These are phyloP conservation scores for Sporisorium scitamineum DNA, from an alignment of 1,284 basidiomycete species.

Conservation along the genomic window DNA sequence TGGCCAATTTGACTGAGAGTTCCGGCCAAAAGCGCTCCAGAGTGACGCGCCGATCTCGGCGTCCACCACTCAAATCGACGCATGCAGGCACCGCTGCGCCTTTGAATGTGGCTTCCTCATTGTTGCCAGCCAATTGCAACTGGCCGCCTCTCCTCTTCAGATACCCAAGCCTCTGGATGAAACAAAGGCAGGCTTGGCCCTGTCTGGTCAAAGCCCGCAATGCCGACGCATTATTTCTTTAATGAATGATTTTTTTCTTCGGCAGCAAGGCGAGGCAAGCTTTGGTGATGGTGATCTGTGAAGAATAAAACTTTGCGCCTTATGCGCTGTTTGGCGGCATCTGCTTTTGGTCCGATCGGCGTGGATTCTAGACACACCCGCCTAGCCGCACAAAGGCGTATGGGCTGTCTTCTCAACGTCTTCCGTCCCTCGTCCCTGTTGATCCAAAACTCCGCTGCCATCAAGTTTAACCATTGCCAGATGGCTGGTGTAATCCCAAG, in stretches of 20 bases:
- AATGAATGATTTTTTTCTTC: not conserved
- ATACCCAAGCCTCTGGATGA: not conserved
- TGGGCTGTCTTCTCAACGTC: not conserved
- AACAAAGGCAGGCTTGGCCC: not conserved
- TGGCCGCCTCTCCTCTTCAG: no score
- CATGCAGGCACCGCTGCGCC: not conserved
- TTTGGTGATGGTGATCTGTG: not conserved
- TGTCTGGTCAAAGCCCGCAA: not conserved
- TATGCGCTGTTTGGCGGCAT: slow-evolving; percentile 3
- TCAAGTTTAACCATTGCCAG: not conserved
- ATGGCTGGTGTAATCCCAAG: not conserved
- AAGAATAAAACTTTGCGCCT: not conserved
- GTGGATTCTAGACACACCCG: not conserved
- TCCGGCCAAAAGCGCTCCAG: fast-evolving
- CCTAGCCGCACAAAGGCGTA: not conserved
- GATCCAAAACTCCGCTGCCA: no score
- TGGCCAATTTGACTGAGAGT: no score
- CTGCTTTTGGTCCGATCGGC: not conserved
- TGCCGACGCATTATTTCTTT: not conserved
- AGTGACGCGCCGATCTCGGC: slow-evolving; percentile 26
- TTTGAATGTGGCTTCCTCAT: slow-evolving; percentile 9
- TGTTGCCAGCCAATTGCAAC: not conserved
- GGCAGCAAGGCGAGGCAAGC: not conserved
- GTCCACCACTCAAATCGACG: slow-evolving; percentile 14
- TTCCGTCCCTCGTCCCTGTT: not conserved